A percentile compares a stretch with the other conserved stretches of the same genome.
These are phyloP conservation scores for Quercus parvula DNA, from an alignment of 306 rosid species.

Conservation along the genomic window DNA sequence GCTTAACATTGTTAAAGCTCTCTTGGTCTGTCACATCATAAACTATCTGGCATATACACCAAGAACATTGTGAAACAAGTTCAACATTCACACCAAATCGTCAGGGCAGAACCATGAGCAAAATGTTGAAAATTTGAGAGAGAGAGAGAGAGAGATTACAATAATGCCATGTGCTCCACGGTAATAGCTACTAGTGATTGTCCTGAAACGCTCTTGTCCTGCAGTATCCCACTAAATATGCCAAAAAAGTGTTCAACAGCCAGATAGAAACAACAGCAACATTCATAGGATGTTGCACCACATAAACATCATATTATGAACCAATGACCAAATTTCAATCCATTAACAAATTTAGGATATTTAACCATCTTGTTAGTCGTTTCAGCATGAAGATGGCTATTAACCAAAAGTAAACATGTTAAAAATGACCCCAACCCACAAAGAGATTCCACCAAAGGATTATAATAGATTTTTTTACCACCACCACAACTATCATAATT, in stretches of 20 bases:
- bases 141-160: conserved; percentile 15
- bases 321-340: background rate
- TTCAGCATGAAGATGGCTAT: background rate
- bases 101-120: background rate
- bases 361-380: background rate
- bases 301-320: background rate
- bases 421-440: background rate
- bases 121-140: background rate
- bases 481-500: background rate
- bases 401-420: background rate
- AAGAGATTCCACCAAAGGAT: background rate
- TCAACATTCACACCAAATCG: background rate
- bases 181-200: conserved; percentile 59
- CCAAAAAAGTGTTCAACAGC: background rate
- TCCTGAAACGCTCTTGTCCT: conserved; percentile 60
- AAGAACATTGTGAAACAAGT: background rate
- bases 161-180: conserved; percentile 65
- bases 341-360: background rate
- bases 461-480: background rate
- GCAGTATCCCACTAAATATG: conserved; percentile 51
- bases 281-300: background rate
- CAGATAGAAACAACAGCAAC: background rate
- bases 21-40: conserved; percentile 62
- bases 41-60: conserved; percentile 36
- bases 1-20: conserved; percentile 50